These are phyloP conservation scores for Tricholoma matsutake DNA, from an alignment of 768 basidiomycete genomes.

Conservation along the genomic window DNA sequence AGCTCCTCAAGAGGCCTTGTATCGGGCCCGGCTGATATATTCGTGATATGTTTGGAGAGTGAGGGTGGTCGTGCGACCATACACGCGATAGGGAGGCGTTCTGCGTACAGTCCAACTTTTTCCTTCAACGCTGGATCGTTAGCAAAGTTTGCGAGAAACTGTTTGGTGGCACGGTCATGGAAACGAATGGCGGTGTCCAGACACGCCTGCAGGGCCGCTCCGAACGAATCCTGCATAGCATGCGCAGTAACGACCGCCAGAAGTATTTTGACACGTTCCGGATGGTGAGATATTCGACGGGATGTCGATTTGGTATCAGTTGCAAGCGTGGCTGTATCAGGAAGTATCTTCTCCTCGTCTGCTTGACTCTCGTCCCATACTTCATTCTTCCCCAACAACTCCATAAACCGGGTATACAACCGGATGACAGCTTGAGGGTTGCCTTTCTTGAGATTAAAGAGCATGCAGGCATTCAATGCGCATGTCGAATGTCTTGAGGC, in stretches of 20 bases:
- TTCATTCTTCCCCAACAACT: slow-evolving; percentile 20
- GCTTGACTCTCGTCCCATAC: slow-evolving; percentile 17
- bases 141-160: slow-evolving; percentile 38
- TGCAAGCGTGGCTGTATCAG: slow-evolving; percentile 6
- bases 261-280: slow-evolving; percentile 38
- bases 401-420: slow-evolving; percentile 41
- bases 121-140: slow-evolving; percentile 31
- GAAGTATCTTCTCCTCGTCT: slow-evolving; percentile 4
- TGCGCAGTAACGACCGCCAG: slow-evolving; percentile 58
- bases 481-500: slow-evolving; percentile 43
- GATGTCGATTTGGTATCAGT: slow-evolving; percentile 20
- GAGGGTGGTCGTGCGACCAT: slow-evolving; percentile 47
- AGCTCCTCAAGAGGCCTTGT: slow-evolving; percentile 37
- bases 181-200: slow-evolving; percentile 38
- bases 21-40: slow-evolving; percentile 37
- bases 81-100: slow-evolving; percentile 48
- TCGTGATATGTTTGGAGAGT: slow-evolving; percentile 48
- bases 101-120: slow-evolving; percentile 44
- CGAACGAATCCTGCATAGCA: slow-evolving; percentile 57
- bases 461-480: slow-evolving; percentile 50
- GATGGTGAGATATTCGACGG: slow-evolving; percentile 15
- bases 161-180: slow-evolving; percentile 28
- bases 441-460: slow-evolving; percentile 37
- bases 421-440: slow-evolving; percentile 41
- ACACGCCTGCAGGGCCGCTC: slow-evolving; percentile 46